phyloP scores from a whole-genome alignment of 257 asterid genomes.

The Cinchona pubescens region DNA sequence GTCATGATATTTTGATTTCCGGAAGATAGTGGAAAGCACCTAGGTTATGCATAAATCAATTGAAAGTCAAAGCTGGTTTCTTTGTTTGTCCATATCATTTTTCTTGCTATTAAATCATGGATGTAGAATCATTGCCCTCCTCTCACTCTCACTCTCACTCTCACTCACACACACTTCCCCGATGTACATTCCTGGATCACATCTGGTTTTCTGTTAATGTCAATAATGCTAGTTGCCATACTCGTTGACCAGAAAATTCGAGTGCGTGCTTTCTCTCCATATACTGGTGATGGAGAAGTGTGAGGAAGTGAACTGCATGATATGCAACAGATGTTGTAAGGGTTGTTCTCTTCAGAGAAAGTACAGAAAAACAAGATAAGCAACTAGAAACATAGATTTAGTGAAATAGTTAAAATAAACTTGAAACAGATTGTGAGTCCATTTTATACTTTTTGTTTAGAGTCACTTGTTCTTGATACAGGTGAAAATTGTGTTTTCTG shows the following conservation, averaged over 20 bases:
- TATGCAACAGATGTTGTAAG: neutral
- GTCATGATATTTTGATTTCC: neutral
- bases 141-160: neutral
- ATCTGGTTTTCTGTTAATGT: neutral
- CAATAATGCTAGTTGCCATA: neutral
- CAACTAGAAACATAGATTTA: neutral
- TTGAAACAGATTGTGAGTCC: too few relatives aligned
- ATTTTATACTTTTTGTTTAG: neutral
- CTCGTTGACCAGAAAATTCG: neutral
- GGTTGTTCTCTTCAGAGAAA: neutral
- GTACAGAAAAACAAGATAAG: neutral
- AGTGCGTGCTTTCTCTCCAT: neutral
- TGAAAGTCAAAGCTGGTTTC: neutral
- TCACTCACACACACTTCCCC: neutral
- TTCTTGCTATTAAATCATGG: neutral
- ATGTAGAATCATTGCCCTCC: neutral
- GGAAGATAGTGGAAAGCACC: neutral
- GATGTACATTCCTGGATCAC: neutral
- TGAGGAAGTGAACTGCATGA: neutral
- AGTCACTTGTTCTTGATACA: neutral
- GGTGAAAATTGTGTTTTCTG: neutral
- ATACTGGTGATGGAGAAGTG: neutral
- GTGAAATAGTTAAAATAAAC: neutral
- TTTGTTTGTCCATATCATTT: neutral
- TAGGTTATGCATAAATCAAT: neutral